A percentile compares a stretch with the other conserved stretches of the same genome.
Evolutionary conservation across 257 asterid species (phyloP).

Genomic region (Prunella vulgaris): DNA sequence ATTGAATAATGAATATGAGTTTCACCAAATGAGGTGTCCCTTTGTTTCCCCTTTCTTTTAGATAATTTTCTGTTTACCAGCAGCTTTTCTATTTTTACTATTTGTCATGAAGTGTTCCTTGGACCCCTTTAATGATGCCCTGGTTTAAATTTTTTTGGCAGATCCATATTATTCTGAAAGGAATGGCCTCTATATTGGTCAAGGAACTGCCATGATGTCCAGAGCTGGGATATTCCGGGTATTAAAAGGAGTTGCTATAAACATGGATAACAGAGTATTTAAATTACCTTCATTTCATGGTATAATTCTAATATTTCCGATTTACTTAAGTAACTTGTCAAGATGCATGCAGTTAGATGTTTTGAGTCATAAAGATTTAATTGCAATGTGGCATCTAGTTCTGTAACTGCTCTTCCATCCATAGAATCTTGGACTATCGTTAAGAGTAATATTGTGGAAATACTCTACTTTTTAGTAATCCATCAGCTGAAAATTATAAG

Average conservation of each 20-base stretch:
- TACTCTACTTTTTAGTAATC: no score
- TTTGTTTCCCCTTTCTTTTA: not conserved
- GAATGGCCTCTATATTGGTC: slow-evolving; percentile 83
- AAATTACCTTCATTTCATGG: slow-evolving; percentile 77
- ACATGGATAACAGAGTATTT: slow-evolving; percentile 75
- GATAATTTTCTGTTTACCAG: not conserved
- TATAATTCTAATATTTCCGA: slow-evolving; percentile 25
- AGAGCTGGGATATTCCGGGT: slow-evolving; percentile 91
- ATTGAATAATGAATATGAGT: not conserved
- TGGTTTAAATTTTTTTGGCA: slow-evolving; percentile 28
- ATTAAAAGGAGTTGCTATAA: slow-evolving; percentile 71
- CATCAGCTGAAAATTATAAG: no score
- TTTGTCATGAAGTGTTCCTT: not conserved
- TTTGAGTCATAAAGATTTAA: not conserved
- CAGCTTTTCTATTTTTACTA: not conserved
- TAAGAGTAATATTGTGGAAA: no score
- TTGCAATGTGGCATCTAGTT: no score
- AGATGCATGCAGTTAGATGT: slow-evolving; percentile 6
- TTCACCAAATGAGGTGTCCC: not conserved
- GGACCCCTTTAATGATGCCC: not conserved
- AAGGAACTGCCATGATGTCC: slow-evolving; percentile 81
- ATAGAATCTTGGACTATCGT: no score
- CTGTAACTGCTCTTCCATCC: no score
- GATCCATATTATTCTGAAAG: slow-evolving; percentile 76
- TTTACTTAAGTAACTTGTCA: not conserved